A percentile compares a stretch with the other conserved stretches of the same genome.
Evolutionary conservation across 2,329 filamentous ascomycete genomes (phyloP).

Genomic region (Thelonectria blattea): DNA sequence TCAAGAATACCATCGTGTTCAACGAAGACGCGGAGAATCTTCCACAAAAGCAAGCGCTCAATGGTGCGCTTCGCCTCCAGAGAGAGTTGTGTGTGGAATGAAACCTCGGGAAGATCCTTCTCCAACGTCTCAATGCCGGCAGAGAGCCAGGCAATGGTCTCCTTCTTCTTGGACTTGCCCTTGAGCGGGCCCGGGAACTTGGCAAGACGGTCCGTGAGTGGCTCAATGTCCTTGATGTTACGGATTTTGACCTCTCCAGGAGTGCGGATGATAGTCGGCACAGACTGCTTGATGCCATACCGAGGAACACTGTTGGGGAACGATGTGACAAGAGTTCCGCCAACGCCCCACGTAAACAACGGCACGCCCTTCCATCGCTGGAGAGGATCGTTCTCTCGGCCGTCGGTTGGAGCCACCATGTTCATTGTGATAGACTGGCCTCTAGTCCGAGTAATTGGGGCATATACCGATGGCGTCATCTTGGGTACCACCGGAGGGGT

Average conservation of each 20-base stretch:
- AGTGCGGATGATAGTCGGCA: conserved; percentile 80
- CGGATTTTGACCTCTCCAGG: conserved; percentile 83
- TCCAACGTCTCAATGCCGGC: conserved; percentile 78
- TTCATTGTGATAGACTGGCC: conserved; percentile 62
- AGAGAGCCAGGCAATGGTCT: conserved; percentile 80
- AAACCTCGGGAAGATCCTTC: conserved; percentile 56
- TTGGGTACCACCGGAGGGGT: conserved; percentile 44
- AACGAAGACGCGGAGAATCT: conserved; percentile 78
- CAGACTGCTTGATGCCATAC: conserved; percentile 75
- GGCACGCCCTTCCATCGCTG: conserved; percentile 91
- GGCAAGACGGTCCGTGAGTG: conserved; percentile 72
- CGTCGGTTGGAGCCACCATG: conserved; percentile 68
- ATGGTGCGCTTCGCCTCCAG: conserved; percentile 73
- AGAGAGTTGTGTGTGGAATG: conserved; percentile 56
- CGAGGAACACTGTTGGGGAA: conserved; percentile 90
- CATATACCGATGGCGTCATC: conserved; percentile 36
- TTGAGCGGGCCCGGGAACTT: conserved; percentile 92
- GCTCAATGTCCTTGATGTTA: conserved; percentile 74
- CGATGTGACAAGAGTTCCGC: conserved; percentile 79
- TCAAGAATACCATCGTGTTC: conserved; percentile 87
- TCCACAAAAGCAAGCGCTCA: conserved; percentile 87
- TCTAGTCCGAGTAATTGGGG: conserved; percentile 50
- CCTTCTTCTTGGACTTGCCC: conserved; percentile 94
- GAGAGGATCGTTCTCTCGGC: conserved; percentile 75
- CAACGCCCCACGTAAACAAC: conserved; percentile 86